These are phyloP conservation scores for Blepharisma undulans DNA, from an alignment of 169 alveolate species.

Conservation along the genomic window DNA sequence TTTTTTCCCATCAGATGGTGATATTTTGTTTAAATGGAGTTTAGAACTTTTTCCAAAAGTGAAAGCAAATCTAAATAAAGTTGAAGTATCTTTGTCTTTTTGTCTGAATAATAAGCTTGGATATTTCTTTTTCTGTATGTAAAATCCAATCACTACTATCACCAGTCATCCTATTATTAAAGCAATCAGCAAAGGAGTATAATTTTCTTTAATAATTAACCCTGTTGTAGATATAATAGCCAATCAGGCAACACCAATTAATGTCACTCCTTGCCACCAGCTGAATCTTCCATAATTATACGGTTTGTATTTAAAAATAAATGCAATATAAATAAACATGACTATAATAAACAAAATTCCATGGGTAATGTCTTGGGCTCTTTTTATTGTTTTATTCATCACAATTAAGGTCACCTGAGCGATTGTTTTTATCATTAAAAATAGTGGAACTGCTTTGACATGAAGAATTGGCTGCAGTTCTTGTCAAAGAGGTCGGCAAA, in stretches of 20 bases:
- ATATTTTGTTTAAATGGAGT: neutral
- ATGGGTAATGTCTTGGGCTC: neutral
- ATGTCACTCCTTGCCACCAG: slow-evolving; percentile 11
- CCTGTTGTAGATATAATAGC: slow-evolving; percentile 21
- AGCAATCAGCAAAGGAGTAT: slow-evolving; percentile 23
- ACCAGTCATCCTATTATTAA: neutral
- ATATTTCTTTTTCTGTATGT: neutral
- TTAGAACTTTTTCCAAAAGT: neutral
- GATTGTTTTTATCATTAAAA: slow-evolving; percentile 30
- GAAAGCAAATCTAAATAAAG: neutral
- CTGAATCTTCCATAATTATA: slow-evolving; percentile 41
- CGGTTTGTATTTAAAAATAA: slow-evolving; percentile 3
- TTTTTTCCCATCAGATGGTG: neutral
- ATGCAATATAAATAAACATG: neutral
- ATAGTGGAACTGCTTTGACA: neutral
- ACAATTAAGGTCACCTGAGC: slow-evolving; percentile 14
- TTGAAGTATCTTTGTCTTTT: neutral
- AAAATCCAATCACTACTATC: neutral
- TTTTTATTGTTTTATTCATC: slow-evolving; percentile 12
- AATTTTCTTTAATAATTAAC: neutral
- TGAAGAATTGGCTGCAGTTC: slow-evolving; percentile 26
- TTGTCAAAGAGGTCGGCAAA: slow-evolving; percentile 15
- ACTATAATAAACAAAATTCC: slow-evolving; percentile 12
- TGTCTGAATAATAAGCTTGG: slow-evolving; percentile 9
- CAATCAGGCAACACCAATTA: neutral